phyloP scores from a whole-genome alignment of 352 stramenopile genomes.

The Pythium biforme region DNA sequence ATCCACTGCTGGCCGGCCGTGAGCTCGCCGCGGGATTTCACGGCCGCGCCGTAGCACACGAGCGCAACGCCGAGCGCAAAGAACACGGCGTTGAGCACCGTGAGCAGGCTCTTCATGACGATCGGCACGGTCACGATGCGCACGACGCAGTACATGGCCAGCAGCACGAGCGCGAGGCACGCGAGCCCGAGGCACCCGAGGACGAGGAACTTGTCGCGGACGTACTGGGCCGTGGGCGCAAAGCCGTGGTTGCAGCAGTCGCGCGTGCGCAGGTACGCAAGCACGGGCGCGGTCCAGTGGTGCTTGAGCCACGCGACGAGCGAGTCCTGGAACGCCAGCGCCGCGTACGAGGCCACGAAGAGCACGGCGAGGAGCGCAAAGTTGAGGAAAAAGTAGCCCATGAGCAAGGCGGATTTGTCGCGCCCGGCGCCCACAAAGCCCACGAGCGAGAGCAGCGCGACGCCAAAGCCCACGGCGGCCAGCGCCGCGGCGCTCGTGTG shows the following conservation, averaged over 20 bases:
- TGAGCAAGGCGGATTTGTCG: slow-evolving; percentile 65
- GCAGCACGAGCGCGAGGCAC: slow-evolving; percentile 49
- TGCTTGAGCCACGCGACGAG: slow-evolving; percentile 75
- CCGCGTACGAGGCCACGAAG: slow-evolving; percentile 59
- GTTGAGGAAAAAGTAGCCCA: slow-evolving; percentile 78
- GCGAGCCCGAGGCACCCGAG: slow-evolving; percentile 48
- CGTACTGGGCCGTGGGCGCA: slow-evolving; percentile 42
- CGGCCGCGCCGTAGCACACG: slow-evolving; percentile 52
- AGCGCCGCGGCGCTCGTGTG: slow-evolving; percentile 50
- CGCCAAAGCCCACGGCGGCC: slow-evolving; percentile 38
- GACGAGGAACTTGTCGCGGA: slow-evolving; percentile 45
- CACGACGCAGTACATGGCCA: slow-evolving; percentile 74
- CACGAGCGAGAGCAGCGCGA: slow-evolving; percentile 53
- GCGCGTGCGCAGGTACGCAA: slow-evolving; percentile 43
- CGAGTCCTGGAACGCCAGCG: slow-evolving; percentile 65
- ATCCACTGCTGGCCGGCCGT: slow-evolving; percentile 76
- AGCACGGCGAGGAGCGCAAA: slow-evolving; percentile 63
- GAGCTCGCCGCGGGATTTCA: slow-evolving; percentile 64
- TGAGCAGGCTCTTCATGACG: slow-evolving; percentile 84
- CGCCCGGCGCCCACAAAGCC: slow-evolving; percentile 61
- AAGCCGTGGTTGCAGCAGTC: slow-evolving; percentile 56
- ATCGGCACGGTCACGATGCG: slow-evolving; percentile 86
- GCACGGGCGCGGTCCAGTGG: slow-evolving; percentile 53
- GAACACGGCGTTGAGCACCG: slow-evolving; percentile 74
- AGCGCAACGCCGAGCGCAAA: slow-evolving; percentile 52